phyloP scores from a whole-genome alignment of 2,329 filamentous ascomycete genomes.

The Botrytis tulipae region DNA sequence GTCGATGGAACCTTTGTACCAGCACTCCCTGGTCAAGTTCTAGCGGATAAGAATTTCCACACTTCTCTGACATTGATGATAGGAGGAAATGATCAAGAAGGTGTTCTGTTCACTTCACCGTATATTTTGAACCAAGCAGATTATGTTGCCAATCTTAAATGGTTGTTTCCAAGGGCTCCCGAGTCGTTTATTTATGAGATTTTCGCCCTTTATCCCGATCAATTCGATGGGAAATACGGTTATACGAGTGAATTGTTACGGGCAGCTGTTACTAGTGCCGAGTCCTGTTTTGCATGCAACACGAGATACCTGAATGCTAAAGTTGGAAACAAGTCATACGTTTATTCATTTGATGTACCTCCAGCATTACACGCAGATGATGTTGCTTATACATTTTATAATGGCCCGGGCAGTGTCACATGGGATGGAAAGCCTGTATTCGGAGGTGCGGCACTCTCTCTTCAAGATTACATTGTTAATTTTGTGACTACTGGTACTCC shows the following conservation, averaged over 20 bases:
- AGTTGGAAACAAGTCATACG: constrained; percentile 47
- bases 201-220: constrained; percentile 48
- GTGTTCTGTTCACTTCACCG: constrained; percentile 35
- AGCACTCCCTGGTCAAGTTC: constrained; percentile 44
- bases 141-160: neutral
- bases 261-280: constrained; percentile 43
- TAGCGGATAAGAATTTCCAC: constrained; percentile 46
- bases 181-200: constrained; percentile 40
- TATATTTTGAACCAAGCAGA: constrained; percentile 26
- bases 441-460: constrained; percentile 34
- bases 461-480: constrained; percentile 42
- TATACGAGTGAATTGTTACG: constrained; percentile 48
- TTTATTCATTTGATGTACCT: constrained; percentile 52
- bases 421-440: constrained; percentile 23
- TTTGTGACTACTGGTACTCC: constrained; percentile 40
- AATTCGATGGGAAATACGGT: constrained; percentile 44
- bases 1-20: constrained; percentile 50
- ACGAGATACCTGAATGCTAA: constrained; percentile 49
- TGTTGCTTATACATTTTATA: constrained; percentile 52
- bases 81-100: constrained; percentile 46
- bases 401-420: constrained; percentile 37
- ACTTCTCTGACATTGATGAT: constrained; percentile 46
- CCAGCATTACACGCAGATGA: constrained; percentile 55
- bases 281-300: constrained; percentile 51
- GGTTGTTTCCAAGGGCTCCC: neutral